These are phyloP conservation scores for Cystobasidium sp. DNA, from an alignment of 1,284 basidiomycete species.

Conservation along the genomic window DNA sequence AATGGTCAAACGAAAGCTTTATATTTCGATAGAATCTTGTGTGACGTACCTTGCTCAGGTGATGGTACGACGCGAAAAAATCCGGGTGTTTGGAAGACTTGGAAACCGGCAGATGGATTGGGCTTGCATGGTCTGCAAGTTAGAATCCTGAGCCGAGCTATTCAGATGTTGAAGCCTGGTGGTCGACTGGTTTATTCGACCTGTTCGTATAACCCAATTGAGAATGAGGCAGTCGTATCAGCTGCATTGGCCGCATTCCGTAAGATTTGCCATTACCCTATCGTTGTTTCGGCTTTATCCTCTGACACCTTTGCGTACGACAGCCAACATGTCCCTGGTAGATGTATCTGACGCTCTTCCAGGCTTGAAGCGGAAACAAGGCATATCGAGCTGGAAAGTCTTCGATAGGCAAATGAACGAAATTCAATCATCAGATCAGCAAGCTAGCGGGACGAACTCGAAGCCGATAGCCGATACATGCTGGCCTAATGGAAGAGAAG, in stretches of 20 bases:
- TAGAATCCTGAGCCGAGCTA: conserved; percentile 87
- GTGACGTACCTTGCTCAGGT: conserved; percentile 96
- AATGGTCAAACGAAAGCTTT: conserved; percentile 61
- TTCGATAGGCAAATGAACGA: conserved; percentile 52
- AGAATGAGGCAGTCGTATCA: conserved; percentile 96
- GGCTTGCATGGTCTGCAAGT: conserved; percentile 91
- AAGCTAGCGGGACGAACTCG: conserved; percentile 56
- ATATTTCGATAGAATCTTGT: conserved; percentile 89
- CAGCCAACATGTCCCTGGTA: conserved; percentile 74
- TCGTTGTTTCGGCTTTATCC: not conserved
- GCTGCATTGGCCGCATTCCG: conserved; percentile 72
- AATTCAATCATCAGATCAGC: conserved; percentile 51
- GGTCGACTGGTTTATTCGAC: conserved; percentile 97
- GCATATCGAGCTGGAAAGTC: conserved; percentile 76
- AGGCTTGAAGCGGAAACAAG: conserved; percentile 73
- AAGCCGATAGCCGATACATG: conserved; percentile 70
- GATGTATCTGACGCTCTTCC: conserved; percentile 76
- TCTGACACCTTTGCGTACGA: not conserved
- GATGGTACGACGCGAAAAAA: conserved; percentile 98
- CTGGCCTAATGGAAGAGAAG: conserved; percentile 76
- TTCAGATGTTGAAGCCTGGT: conserved; percentile 82
- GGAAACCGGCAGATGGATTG: conserved; percentile 86
- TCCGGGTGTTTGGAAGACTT: conserved; percentile 90
- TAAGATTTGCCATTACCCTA: not conserved
- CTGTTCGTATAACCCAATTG: conserved; percentile 94